Percentiles rank a stretch among this genome's conserved stretches.
phyloP scores from a whole-genome alignment of 768 basidiomycete genomes.

The Tephrocybe sp. region DNA sequence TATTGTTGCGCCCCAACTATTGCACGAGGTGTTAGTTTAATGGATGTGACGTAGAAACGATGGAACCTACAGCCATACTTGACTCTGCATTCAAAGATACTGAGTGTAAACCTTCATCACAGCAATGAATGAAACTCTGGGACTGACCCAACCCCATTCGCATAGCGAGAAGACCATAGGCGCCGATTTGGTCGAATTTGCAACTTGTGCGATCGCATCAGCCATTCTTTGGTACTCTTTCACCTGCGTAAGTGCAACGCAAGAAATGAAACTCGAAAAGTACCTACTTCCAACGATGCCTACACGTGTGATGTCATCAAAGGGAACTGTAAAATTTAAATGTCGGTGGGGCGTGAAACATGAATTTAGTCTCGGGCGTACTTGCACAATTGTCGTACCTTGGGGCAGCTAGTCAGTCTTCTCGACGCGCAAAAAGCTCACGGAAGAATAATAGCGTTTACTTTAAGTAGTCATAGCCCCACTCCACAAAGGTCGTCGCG shows the following conservation, averaged over 20 bases:
- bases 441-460: conserved; percentile 21
- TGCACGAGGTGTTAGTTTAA: background rate
- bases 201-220: conserved; percentile 49
- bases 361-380: conserved; percentile 18
- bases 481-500: conserved; percentile 50
- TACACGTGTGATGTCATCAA: conserved; percentile 51
- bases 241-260: background rate
- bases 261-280: background rate
- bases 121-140: background rate
- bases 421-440: background rate
- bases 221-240: conserved; percentile 53
- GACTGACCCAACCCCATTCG: conserved; percentile 60
- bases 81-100: conserved; percentile 31
- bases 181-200: conserved; percentile 38
- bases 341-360: too few species aligned
- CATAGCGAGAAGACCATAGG: conserved; percentile 59
- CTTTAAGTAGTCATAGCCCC: conserved; percentile 71
- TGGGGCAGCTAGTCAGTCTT: background rate
- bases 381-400: conserved; percentile 56
- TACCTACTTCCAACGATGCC: conserved; percentile 53
- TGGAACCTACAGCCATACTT: conserved; percentile 45
- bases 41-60: background rate
- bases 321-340: conserved; percentile 43
- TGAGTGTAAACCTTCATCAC: background rate
- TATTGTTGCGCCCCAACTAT: conserved; percentile 47